Conservation (phyloP, 768 basidiomycete genomes). For the Paxillus involutus region DNA sequence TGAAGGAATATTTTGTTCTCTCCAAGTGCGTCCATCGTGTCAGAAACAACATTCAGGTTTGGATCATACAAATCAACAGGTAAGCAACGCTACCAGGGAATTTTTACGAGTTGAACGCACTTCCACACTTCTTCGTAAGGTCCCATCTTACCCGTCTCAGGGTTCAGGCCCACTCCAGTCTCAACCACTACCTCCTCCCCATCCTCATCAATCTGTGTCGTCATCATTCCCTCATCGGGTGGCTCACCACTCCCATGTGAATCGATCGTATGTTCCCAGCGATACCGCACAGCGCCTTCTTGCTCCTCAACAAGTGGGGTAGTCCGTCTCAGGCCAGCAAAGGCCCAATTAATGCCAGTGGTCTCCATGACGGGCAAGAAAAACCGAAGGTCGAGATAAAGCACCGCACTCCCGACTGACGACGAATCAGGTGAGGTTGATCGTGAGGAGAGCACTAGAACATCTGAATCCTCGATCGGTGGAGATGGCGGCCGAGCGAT, state of each 20-base stretch:
- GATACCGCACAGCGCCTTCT: conserved; percentile 9
- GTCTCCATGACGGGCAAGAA: background rate
- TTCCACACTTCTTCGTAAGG: conserved; percentile 21
- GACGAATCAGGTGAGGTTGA: conserved; percentile 7
- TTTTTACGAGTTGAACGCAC: too few species aligned
- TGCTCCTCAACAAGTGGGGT: too few species aligned
- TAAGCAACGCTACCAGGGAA: too few species aligned
- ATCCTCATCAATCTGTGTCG: background rate
- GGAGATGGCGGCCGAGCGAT: conserved; percentile 10
- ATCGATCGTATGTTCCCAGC: conserved; percentile 17
- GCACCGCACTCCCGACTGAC: background rate
- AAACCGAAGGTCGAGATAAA: conserved; percentile 21
- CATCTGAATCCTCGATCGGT: conserved; percentile 18
- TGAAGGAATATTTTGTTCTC: conserved; percentile 7
- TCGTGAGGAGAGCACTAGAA: conserved; percentile 20
- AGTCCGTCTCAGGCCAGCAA: conserved; percentile 12
- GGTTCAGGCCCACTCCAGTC: conserved; percentile 11
- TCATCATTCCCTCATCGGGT: conserved; percentile 15
- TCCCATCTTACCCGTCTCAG: conserved; percentile 10
- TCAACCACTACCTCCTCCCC: conserved; percentile 16
- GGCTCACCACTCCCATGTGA: conserved; percentile 9
- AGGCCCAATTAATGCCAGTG: background rate
- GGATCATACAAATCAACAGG: too few species aligned
- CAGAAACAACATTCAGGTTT: too few species aligned
- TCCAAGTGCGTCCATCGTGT: background rate